Percentiles rank a stretch among this genome's conserved stretches.
Conservation (phyloP, 2,329 filamentous ascomycete genomes). For the Arthrobotrys sphaeroides region DNA sequence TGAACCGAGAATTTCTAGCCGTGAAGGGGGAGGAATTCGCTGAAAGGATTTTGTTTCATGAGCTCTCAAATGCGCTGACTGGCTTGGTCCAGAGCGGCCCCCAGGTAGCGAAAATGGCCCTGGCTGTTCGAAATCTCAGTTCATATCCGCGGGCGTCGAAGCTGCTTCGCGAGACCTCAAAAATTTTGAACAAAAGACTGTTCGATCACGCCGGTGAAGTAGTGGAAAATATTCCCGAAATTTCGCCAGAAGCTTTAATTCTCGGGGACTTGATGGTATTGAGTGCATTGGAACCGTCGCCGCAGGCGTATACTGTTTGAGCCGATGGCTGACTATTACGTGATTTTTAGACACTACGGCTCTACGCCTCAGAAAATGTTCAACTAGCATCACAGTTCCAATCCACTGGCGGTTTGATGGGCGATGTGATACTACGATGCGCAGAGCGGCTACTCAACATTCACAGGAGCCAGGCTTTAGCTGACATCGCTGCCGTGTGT, state of each 20-base stretch:
- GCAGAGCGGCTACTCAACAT: too few species aligned
- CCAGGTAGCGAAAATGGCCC: neutral
- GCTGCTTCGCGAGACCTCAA: neutral
- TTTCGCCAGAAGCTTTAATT: neutral
- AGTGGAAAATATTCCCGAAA: too few species aligned
- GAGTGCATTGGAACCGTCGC: neutral
- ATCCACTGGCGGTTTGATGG: neutral
- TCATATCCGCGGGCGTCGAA: neutral
- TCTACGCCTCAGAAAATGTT: neutral
- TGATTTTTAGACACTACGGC: neutral
- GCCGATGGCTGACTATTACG: too few species aligned
- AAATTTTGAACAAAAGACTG: neutral
- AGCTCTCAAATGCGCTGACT: neutral
- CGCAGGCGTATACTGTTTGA: too few species aligned
- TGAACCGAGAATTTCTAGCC: neutral
- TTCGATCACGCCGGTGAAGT: neutral
- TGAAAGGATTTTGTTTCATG: constrained; percentile 2
- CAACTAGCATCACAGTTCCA: neutral
- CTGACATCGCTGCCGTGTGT: neutral
- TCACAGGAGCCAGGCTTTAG: neutral
- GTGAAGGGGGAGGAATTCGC: neutral
- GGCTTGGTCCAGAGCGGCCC: neutral
- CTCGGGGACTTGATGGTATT: neutral
- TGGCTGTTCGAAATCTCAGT: neutral
- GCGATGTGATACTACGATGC: neutral